Base-by-base conservation (phyloP, 2,329 filamentous ascomycete genomes). In the Triangularia verruculosa region DNA sequence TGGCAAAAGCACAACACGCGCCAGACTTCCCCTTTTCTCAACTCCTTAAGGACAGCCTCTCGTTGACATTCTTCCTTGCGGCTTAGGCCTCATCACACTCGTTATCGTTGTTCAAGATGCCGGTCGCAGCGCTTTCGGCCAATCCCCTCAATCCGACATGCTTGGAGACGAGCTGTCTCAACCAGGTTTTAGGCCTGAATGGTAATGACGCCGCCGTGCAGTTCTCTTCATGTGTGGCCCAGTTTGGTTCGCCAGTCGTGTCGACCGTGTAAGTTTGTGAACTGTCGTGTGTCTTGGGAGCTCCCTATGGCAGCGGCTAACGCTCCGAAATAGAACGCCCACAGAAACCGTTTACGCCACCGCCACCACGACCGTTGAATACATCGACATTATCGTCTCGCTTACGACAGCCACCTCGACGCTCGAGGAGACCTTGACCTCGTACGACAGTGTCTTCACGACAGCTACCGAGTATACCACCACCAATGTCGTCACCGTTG, bases 401-500 rank as follows among this genome's bases (percentile, higher is more conserved):
- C 24, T 59, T 6, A 59, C 57, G 2, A 59, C 57, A 13, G 30
- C 34, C 20, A 59, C 34, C 5, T 59, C 57, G 20, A 59, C 57
- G 20, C 22, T 59, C 2, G 30, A 59, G 30, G 57, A 51, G 30
- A 59, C 57, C 17, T 32, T 59, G 22, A 59, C 34, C n/a, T 59
- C 57, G 9, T 59, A 59, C 34, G 57, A 59, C 2, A 59, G 22
- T 15, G 6, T 24, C n/a, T 6, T 59, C 22, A 3, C 15, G 13
- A 59, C 57, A n/a, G 57, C 57, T 15, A 59, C 57, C 34, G 57
- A 59, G 57, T 59, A 59, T 22, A 59, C 57, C 9, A 59, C 57
- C 12, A 51, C 57, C 17, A 20, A 47, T 20, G 57, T 59, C 17
- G 20, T 39, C n/a, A 59, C 57, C 4, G 20, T 59, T 24, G 25